phyloP scores from a whole-genome alignment of 129 eudicot genomes.

The Centella asiatica region DNA sequence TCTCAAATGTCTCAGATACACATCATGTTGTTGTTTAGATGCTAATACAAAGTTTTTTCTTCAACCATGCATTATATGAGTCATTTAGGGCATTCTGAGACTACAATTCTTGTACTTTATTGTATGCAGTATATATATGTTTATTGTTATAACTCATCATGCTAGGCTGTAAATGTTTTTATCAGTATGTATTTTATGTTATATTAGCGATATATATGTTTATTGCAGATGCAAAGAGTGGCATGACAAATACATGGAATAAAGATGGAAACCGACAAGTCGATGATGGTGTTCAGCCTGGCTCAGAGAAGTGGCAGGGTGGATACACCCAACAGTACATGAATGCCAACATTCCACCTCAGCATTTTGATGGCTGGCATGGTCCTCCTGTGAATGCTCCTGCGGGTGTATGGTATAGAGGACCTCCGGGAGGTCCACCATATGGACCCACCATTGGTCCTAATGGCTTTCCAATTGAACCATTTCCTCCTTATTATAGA shows the following conservation, averaged over 20 bases:
- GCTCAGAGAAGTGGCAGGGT: constrained; percentile 71
- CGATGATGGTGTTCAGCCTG: constrained; percentile 50
- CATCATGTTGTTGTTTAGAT: no score
- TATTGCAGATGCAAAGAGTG: constrained; percentile 43
- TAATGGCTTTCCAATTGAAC: constrained; percentile 82
- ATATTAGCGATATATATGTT: neutral
- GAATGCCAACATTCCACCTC: constrained; percentile 62
- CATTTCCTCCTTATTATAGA: constrained; percentile 78
- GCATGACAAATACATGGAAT: constrained; percentile 54
- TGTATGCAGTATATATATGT: no score
- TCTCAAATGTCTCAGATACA: no score
- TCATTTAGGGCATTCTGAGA: no score
- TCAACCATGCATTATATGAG: no score
- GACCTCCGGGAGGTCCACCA: constrained; percentile 78
- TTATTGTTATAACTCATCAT: no score
- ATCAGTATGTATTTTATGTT: no score
- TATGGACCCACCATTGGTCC: constrained; percentile 62
- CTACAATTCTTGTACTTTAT: no score
- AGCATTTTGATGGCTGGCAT: constrained; percentile 82
- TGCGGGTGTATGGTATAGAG: constrained; percentile 76
- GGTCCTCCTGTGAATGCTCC: constrained; percentile 85
- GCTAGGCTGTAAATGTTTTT: no score
- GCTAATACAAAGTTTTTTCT: no score
- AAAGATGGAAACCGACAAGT: constrained; percentile 42
- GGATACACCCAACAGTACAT: constrained; percentile 56